Evolutionary conservation across 2,329 filamentous ascomycete genomes (phyloP), one percentile per base, ranked within the genome.

Genomic region (Monosporascus cannonballus): DNA sequence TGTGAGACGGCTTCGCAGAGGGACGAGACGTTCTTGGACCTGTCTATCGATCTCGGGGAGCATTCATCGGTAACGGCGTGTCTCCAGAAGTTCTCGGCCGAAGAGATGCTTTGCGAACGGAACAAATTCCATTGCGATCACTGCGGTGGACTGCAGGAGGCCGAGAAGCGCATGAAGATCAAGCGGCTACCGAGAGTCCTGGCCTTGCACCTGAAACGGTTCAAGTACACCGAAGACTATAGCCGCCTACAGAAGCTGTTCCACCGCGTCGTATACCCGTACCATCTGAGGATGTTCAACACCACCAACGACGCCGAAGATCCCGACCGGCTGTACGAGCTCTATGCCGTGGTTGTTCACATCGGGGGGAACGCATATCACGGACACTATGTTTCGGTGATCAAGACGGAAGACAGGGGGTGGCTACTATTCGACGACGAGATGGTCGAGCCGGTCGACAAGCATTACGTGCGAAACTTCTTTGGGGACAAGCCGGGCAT

Each of bases 121-220:
- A 97, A 99, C 76, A 99, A 99, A 68, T 99, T 99, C 61, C 93
- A 99, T 67, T 99, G 94, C 72, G 94, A 99, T 68, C 92, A 92
- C 63, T 99, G 94, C 62, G 94, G 94, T 50, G 94, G 94, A 3
- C 75, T 99, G 51, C 94, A 99, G 71, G 94, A 99, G 72, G 94
- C 94, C 0, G 94, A 99, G 71, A 99, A 97, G 76, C 84, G 94
- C 58, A 99, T 99, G 94, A 99, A 97, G 76, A 93, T 99, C 62
- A 97, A 99, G 75, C 84, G 89, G 50, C 74, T 97, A 65, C 94
- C 94, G 4, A 91, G 90, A 65, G 90, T 99, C 54, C 73, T 99
- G 58, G 92, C 94, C 4, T 75, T 99, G 53, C 94, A 99, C 67
- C 73, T 99, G 57, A 99, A 99, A 73, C 84, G 94, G 52, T 99